A percentile compares a stretch with the other conserved stretches of the same genome.
These are phyloP conservation scores for Zygoascus tannicola DNA, from an alignment of 805 yeast species.

Conservation along the genomic window DNA sequence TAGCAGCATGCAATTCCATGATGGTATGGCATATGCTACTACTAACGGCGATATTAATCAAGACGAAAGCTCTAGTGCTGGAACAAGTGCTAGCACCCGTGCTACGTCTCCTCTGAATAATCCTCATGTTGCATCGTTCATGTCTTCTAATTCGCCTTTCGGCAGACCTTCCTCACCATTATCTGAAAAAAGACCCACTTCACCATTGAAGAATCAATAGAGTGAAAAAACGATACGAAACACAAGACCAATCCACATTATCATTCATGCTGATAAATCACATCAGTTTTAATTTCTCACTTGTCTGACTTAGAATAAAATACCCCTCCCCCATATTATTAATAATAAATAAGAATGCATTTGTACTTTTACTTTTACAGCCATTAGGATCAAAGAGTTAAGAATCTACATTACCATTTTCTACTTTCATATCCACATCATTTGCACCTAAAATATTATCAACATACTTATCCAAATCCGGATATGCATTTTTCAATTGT, in stretches of 20 bases:
- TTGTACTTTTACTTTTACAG: no score
- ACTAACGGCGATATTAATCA: slow-evolving; percentile 1
- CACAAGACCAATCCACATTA: no score
- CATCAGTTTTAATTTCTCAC: no score
- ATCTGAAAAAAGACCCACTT: background rate
- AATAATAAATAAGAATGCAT: no score
- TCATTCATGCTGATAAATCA: no score
- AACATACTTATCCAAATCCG: slow-evolving; percentile 55
- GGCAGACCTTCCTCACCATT: background rate
- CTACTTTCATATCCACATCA: no score
- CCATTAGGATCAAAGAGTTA: no score
- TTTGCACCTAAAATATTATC: slow-evolving; percentile 36
- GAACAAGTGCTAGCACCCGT: background rate
- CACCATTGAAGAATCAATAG: background rate
- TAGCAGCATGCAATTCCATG: background rate
- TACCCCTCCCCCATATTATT: no score
- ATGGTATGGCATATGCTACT: slow-evolving; percentile 1
- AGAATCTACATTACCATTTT: no score
- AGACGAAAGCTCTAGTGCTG: background rate
- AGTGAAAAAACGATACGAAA: no score
- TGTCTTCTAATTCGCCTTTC: background rate
- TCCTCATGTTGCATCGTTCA: background rate
- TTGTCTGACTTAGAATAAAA: no score
- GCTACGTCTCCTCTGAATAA: background rate
- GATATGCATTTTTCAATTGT: slow-evolving; percentile 67